Percentiles rank a stretch among this genome's conserved stretches.
These are phyloP conservation scores for Pulicaria dysenterica DNA, from an alignment of 129 eudicot genomes.

Conservation along the genomic window DNA sequence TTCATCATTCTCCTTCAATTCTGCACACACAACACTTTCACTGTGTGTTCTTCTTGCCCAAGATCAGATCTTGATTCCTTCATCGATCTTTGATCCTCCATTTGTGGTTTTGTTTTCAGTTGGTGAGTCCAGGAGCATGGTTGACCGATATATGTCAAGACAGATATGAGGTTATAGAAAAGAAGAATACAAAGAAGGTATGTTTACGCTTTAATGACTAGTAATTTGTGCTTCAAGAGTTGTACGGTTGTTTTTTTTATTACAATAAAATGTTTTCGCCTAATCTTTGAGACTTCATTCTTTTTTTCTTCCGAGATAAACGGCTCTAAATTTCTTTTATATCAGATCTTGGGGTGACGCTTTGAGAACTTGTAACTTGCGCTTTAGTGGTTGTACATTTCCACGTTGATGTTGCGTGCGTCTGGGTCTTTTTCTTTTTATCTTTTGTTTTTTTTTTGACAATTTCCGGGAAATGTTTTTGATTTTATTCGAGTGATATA, in stretches of 20 bases:
- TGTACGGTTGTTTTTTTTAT: neutral
- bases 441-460: neutral
- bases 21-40: neutral
- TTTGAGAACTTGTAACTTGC: conserved; percentile 11
- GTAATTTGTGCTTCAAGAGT: conserved; percentile 5
- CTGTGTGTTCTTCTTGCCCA: conserved; percentile 9
- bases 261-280: conserved; percentile 1
- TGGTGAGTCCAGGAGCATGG: conserved; percentile 78
- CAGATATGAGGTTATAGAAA: conserved; percentile 66
- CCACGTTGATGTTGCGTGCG: too few species aligned
- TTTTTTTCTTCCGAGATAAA: neutral
- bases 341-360: neutral
- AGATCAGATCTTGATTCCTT: conserved; percentile 3
- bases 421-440: neutral
- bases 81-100: neutral
- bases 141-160: conserved; percentile 56
- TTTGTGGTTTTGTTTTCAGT: conserved; percentile 31
- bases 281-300: neutral
- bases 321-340: neutral
- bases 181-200: conserved; percentile 57
- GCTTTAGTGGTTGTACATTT: neutral
- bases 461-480: conserved; percentile 4
- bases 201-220: conserved; percentile 16
- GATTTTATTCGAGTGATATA: too few species aligned
- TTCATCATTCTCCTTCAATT: neutral